phyloP scores from a whole-genome alignment of 2,329 filamentous ascomycete genomes.

The Chaetomiaceae sp. region DNA sequence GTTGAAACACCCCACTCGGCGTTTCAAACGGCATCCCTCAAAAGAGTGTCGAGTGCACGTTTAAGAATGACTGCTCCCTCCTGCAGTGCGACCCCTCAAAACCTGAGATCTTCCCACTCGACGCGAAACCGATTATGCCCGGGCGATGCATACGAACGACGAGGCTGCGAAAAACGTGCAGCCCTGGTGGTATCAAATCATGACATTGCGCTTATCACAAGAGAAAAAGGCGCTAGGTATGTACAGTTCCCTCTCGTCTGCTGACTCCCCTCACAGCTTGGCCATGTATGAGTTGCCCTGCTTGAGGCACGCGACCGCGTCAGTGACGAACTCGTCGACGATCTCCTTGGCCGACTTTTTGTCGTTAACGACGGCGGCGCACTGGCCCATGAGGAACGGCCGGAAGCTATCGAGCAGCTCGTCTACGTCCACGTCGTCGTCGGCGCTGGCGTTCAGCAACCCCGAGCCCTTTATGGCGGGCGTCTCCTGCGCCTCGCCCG shows the following conservation, averaged over 20 bases:
- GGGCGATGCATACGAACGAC: neutral
- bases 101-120: too few species aligned
- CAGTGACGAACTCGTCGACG: constrained; percentile 86
- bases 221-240: neutral
- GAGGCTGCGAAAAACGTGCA: neutral
- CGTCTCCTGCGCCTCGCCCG: constrained; percentile 54
- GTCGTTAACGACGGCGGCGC: constrained; percentile 87
- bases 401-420: constrained; percentile 87
- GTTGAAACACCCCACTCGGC: neutral
- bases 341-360: constrained; percentile 86
- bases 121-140: too few species aligned
- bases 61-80: too few species aligned
- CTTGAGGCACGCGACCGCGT: constrained; percentile 67
- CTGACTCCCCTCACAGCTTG: constrained; percentile 56
- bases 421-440: constrained; percentile 62
- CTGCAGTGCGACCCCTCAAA: too few species aligned
- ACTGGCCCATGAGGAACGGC: constrained; percentile 95
- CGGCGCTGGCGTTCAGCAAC: constrained; percentile 48
- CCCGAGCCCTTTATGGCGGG: constrained; percentile 47
- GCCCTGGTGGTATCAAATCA: constrained; percentile 1
- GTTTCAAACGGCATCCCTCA: neutral
- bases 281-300: constrained; percentile 48
- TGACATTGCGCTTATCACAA: constrained; percentile 1
- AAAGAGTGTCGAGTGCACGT: too few species aligned
- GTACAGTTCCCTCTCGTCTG: neutral